Evolutionary conservation across 192 early-diverging fungal species (phyloP), one percentile per base, ranked within the genome.

Genomic region (Pilaira anomala): DNA sequence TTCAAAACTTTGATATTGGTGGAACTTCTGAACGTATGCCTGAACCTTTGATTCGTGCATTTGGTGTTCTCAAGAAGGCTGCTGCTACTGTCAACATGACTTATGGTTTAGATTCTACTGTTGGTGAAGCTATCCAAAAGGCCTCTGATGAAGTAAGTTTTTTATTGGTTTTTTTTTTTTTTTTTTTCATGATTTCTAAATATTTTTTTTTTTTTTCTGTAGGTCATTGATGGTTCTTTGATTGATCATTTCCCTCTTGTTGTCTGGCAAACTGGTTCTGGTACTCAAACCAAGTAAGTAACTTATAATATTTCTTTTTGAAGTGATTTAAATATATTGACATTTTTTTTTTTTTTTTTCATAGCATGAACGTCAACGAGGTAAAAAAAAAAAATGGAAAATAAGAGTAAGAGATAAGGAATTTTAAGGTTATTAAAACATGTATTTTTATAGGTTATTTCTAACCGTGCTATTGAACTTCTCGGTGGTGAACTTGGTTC

Each of bases 1-100:
- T 95, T 52, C 87, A 92, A 82, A 99, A 99, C 82, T 99, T 99
- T 79, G 87, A 99, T 69, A 99, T 99, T 76, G 95, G 95, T 64
- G 95, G 94, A 5, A 74, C 79, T 48, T 82, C 78, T 49, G 97
- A 97, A 71, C 87, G 91, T 64, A 99, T 99, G 92, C 97, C 97
- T 21, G 89, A 90, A 41, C 91, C 92, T 48, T 84, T 99, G 51
- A 94, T 99, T 82, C 86, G 86, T 74, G 95, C 95, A 16, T 95
- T 96, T 79, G 95, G 92, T 63, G 84, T 96, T 44, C 69, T 98
- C 78, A 99, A 99, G 81, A 92, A 91, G 82, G 91, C 94, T 41
- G 93, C 93, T 24, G 95, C 95, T 28, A 85, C 84, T 44, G 95
- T 97, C 51, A 99, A 99, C 83, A 87, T 92, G 79, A 86, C 91